Percentiles rank a stretch among this genome's conserved stretches.
Conservation (phyloP, 75 land plant species). For the Selaginella moellendorffii region DNA sequence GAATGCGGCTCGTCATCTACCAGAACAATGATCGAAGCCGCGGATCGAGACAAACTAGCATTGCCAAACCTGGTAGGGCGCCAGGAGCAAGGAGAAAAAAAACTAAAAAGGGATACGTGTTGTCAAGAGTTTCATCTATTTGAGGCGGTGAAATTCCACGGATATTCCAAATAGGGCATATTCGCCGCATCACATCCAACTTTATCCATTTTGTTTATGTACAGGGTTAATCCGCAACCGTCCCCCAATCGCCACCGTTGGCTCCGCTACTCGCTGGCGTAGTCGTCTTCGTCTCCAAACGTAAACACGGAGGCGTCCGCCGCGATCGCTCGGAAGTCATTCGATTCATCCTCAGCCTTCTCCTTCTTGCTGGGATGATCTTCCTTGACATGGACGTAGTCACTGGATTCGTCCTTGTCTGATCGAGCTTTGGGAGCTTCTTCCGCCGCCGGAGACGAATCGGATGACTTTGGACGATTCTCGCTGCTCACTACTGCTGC, state of each 20-base stretch:
- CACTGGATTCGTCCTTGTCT: background rate
- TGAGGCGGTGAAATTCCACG: too few relatives aligned
- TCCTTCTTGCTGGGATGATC: constrained; percentile 1
- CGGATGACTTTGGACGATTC: background rate
- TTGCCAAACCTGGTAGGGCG: too few relatives aligned
- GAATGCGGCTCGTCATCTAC: too few relatives aligned
- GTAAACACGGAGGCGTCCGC: constrained; percentile 98
- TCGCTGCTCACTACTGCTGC: background rate
- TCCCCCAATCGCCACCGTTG: constrained; percentile 17
- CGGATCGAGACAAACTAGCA: too few relatives aligned
- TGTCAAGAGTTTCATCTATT: too few relatives aligned
- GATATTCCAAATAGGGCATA: background rate
- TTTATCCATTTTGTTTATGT: too few relatives aligned
- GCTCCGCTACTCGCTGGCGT: constrained; percentile 63
- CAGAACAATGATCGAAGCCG: too few relatives aligned
- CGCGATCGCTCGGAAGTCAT: constrained; percentile 92
- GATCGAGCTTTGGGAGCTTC: constrained; percentile 3
- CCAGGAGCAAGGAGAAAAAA: too few relatives aligned
- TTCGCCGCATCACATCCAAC: background rate
- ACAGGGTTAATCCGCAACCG: background rate
- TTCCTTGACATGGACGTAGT: background rate
- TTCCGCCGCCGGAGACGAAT: background rate
- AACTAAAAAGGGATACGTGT: too few relatives aligned
- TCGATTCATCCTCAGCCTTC: constrained; percentile 17
- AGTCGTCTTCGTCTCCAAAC: constrained; percentile 94